phyloP scores from a whole-genome alignment of 169 alveolate genomes.

The Cryptosporidium meleagridis region DNA sequence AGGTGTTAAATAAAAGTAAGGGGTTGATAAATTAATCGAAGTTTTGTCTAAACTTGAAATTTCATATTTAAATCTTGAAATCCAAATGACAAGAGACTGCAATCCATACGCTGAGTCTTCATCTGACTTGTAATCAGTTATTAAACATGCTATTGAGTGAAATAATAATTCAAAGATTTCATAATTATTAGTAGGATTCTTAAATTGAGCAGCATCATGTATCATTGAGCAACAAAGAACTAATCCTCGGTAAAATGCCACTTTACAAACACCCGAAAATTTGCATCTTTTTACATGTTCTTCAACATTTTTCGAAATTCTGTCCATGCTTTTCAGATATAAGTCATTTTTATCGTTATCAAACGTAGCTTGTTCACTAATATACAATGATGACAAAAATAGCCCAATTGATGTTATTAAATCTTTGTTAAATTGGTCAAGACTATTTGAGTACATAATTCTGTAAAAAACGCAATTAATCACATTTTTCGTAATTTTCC shows the following conservation, averaged over 20 bases:
- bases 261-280: background rate
- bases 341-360: background rate
- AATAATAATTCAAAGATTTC: background rate
- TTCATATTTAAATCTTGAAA: slow-evolving; percentile 35
- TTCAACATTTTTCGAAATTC: background rate
- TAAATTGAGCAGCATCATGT: background rate
- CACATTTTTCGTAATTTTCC: background rate
- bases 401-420: slow-evolving; percentile 26
- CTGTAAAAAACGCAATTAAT: background rate
- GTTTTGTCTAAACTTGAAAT: background rate
- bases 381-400: slow-evolving; percentile 4
- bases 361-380: background rate
- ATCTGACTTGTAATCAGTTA: background rate
- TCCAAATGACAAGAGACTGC: slow-evolving; percentile 24
- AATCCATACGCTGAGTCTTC: slow-evolving; percentile 9
- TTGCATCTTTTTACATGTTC: background rate
- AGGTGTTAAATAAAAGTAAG: background rate
- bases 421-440: background rate
- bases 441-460: background rate
- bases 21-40: background rate
- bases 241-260: slow-evolving; percentile 41
- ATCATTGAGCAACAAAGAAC: slow-evolving; percentile 15
- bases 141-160: background rate
- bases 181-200: background rate
- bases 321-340: background rate